Percentiles rank a stretch among this genome's conserved stretches.
Evolutionary conservation across 805 yeast species (phyloP).

Genomic region (Candida rishiriensis): DNA sequence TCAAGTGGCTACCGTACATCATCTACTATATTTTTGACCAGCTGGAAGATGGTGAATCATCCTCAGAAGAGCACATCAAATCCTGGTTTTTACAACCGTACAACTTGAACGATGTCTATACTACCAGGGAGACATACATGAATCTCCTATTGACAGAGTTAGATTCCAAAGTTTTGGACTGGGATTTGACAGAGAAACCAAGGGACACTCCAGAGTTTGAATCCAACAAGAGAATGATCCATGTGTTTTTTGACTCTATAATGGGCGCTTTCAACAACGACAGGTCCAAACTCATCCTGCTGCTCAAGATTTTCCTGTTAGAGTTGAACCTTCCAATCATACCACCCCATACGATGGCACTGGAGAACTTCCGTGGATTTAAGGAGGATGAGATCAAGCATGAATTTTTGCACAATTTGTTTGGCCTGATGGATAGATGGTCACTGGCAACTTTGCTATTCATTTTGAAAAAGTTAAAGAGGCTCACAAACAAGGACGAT

Average conservation of each 20-base stretch:
- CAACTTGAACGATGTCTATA: conserved; percentile 7
- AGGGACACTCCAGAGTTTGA: background rate
- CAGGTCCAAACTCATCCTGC: conserved; percentile 8
- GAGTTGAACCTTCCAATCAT: conserved; percentile 10
- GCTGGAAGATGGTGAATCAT: conserved; percentile 2
- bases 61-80: background rate
- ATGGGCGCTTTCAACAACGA: conserved; percentile 1
- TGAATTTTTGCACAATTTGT: conserved; percentile 3
- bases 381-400: background rate
- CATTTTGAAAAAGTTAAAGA: conserved; percentile 2
- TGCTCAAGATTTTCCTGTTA: conserved; percentile 10
- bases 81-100: conserved; percentile 10
- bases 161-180: conserved; percentile 3
- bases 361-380: conserved; percentile 5
- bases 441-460: conserved; percentile 9
- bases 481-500: conserved; percentile 1
- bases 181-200: background rate
- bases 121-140: conserved; percentile 5
- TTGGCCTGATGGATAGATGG: conserved; percentile 11
- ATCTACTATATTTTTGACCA: conserved; percentile 34
- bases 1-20: conserved; percentile 39
- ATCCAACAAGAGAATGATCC: conserved; percentile 1
- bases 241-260: conserved; percentile 3
- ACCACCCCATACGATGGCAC: conserved; percentile 10
- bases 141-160: conserved; percentile 1